These are phyloP conservation scores for Kodamaea leandrae DNA, from an alignment of 805 yeast genomes.

Conservation along the genomic window DNA sequence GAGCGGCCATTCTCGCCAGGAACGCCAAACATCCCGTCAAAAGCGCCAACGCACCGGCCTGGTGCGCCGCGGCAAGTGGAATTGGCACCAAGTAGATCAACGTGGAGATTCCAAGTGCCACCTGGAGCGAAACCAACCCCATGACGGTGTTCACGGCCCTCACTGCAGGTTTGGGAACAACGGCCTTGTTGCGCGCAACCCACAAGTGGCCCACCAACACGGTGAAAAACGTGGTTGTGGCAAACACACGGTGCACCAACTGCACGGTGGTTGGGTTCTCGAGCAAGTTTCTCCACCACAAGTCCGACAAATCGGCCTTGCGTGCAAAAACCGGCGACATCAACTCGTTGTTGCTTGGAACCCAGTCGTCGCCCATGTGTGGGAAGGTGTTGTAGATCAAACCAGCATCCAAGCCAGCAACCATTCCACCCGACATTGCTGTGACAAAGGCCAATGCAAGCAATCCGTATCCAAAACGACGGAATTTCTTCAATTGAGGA, in stretches of 20 bases:
- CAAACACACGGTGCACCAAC: slow-evolving; percentile 82
- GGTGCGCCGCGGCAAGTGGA: slow-evolving; percentile 92
- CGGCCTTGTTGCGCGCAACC: slow-evolving; percentile 51
- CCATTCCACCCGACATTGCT: slow-evolving; percentile 97
- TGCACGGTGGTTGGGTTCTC: slow-evolving; percentile 98
- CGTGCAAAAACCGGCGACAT: slow-evolving; percentile 73
- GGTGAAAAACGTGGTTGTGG: slow-evolving; percentile 73
- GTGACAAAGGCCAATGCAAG: slow-evolving; percentile 76
- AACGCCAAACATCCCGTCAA: slow-evolving; percentile 70
- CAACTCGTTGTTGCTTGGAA: slow-evolving; percentile 77
- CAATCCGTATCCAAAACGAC: slow-evolving; percentile 54
- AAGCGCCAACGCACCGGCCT: slow-evolving; percentile 92
- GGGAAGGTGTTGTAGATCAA: slow-evolving; percentile 95
- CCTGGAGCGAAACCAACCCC: slow-evolving; percentile 85
- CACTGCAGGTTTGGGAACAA: slow-evolving; percentile 55
- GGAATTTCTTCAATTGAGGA: slow-evolving; percentile 56
- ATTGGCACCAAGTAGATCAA: slow-evolving; percentile 86
- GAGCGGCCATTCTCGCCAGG: slow-evolving; percentile 35
- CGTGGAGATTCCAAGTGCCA: slow-evolving; percentile 81
- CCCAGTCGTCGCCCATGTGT: slow-evolving; percentile 82
- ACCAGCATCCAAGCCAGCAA: slow-evolving; percentile 98
- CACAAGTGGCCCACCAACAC: slow-evolving; percentile 70
- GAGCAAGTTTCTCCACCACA: slow-evolving; percentile 86
- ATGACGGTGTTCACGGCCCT: slow-evolving; percentile 61
- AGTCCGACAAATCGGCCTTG: slow-evolving; percentile 62